Conservation (phyloP, 208 protist genomes). For the Leptomonas pyrrhocoris region DNA sequence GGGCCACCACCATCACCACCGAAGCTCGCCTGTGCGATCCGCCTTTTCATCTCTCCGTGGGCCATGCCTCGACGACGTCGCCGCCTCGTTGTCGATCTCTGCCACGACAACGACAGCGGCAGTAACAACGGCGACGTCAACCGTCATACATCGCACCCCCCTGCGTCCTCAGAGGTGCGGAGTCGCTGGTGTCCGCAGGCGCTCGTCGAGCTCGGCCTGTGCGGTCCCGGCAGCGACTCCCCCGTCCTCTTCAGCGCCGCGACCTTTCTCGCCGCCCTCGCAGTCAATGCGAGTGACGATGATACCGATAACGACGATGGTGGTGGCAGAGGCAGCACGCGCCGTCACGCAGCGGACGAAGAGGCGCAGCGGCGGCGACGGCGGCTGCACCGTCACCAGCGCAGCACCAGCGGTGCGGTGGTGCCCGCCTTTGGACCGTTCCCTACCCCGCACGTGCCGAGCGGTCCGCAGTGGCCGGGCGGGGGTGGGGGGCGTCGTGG, state of each 20-base stretch:
- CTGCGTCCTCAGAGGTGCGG: too few species aligned
- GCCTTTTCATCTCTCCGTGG: conserved; percentile 11
- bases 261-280: conserved; percentile 9
- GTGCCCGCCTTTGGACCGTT: conserved; percentile 10
- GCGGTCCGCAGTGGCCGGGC: conserved; percentile 4
- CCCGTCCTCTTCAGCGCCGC: conserved; percentile 10
- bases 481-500: conserved; percentile 7
- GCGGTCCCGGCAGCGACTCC: conserved; percentile 8
- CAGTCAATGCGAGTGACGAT: conserved; percentile 1
- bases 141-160: too few species aligned
- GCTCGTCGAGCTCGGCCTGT: conserved; percentile 13
- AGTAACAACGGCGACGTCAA: background rate
- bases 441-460: conserved; percentile 5
- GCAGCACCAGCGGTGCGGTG: background rate
- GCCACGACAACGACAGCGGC: background rate
- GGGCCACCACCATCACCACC: background rate
- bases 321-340: background rate
- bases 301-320: background rate
- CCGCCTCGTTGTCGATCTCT: background rate
- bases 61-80: conserved; percentile 16
- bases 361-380: background rate
- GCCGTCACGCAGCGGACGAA: background rate
- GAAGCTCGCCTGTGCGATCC: conserved; percentile 2
- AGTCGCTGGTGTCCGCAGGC: conserved; percentile 7
- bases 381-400: background rate